A percentile compares a stretch with the other conserved stretches of the same genome.
Conservation (phyloP, 768 basidiomycete species). For the Chalciporus chontae region DNA sequence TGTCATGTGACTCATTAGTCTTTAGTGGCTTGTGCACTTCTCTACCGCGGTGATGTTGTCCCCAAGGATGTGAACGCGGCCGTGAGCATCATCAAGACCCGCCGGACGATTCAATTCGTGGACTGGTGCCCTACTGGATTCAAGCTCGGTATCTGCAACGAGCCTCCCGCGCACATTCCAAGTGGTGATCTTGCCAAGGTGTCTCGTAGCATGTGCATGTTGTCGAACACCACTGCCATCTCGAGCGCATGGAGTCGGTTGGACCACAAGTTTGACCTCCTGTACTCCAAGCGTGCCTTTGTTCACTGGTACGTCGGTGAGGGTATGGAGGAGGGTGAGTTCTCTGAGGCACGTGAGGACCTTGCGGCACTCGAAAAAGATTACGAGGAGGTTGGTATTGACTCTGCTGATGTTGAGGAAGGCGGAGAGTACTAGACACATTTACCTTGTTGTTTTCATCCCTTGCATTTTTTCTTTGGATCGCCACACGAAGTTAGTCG, state of each 20-base stretch:
- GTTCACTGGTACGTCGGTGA: slow-evolving; percentile 70
- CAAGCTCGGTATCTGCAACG: slow-evolving; percentile 78
- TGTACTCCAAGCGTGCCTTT: slow-evolving; percentile 64
- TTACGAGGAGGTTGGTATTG: slow-evolving; percentile 79
- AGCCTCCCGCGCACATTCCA: slow-evolving; percentile 70
- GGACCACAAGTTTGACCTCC: slow-evolving; percentile 76
- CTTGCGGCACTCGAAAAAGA: slow-evolving; percentile 99
- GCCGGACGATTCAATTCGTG: slow-evolving; percentile 75
- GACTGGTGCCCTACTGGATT: slow-evolving; percentile 81
- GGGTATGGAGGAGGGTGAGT: slow-evolving; percentile 91
- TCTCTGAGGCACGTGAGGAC: slow-evolving; percentile 98
- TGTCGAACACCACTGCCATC: slow-evolving; percentile 73
- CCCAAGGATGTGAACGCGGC: slow-evolving; percentile 78
- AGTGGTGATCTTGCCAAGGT: slow-evolving; percentile 77
- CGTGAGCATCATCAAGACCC: slow-evolving; percentile 71
- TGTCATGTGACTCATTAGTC: slow-evolving; percentile 1
- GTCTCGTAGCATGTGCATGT: slow-evolving; percentile 72
- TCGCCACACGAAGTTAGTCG: slow-evolving; percentile 27
- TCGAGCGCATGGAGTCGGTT: slow-evolving; percentile 71
- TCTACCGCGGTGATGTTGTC: slow-evolving; percentile 76
- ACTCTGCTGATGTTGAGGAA: slow-evolving; percentile 50
- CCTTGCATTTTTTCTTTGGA: slow-evolving; percentile 20
- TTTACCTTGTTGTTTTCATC: slow-evolving; percentile 4
- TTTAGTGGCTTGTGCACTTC: slow-evolving; percentile 63
- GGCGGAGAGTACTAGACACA: slow-evolving; percentile 42